Evolutionary conservation across 805 yeast genomes (phyloP), one percentile per base, ranked within the genome.

Genomic region (Hanseniaspora valbyensis): DNA sequence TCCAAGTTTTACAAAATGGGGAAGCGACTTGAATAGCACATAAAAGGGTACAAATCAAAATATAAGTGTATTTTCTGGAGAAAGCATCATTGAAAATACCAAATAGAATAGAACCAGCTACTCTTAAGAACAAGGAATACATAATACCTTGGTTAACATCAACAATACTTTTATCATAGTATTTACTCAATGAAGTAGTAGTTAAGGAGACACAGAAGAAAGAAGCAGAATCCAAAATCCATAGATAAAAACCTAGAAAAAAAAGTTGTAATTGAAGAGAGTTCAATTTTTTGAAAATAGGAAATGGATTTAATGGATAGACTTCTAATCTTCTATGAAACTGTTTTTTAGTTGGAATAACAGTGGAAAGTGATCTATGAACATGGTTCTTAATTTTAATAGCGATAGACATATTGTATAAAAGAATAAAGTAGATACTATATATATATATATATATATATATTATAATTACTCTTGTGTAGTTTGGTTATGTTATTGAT

Each of bases 201-300:
- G 77, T 73, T 43, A 80, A 69, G 12, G 82, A 73, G 9, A 78
- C 80, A 26, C 76, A 66, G 59, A 82, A 82, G 65, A 78, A 82
- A 58, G 81, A 88, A 62, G 81, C 74, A 2, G 86, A 80, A 57
- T 81, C 89, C 73, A 80, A 71, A 2, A 82, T 71, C 88, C 89
- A 82, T 30, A 79, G 83, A 30, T 66, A 61, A 56, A 77, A 75
- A 2, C 83, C 86, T 58, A 78, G 69, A 22, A 70, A 57, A 58
- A 81, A 79, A 53, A 74, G 75, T 53, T 72, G 69, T 84, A 87
- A 81, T 52, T 74, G 69, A 24, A 59, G 62, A 7, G 60, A 54
- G 7, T 63, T 61, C 54, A 74, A 60, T 44, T 65, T 63, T 13
- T 58, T 60, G 26, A 74, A 59, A 0, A 69, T 69, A 12, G 69